Base-by-base conservation (phyloP, 768 basidiomycete species). In the Lactifluus volemus region DNA sequence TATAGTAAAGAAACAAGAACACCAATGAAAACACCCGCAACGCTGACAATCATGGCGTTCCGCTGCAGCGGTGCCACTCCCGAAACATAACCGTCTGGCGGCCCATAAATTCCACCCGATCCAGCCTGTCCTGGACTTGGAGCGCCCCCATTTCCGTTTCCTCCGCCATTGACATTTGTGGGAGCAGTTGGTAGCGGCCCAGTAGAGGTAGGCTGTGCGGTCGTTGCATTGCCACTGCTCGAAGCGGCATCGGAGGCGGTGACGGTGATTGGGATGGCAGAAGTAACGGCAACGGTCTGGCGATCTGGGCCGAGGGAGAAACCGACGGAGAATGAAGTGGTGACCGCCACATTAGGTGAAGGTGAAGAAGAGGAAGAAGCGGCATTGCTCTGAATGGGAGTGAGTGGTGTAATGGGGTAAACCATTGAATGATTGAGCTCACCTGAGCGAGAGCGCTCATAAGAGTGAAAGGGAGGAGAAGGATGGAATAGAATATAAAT, bases 1-100 rank as follows among this genome's bases (percentile, higher is more conserved):
- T 65, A 68, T 30, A 56, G 51, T 39, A 68, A 38, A n/a, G 67
- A 51, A 47, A 65, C 44, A 7, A 58, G 44, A 12, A 44, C 60
- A 2, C 65, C 68, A 55, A 60, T 70, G 11, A 76, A 70, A n/a
- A 79, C 68, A 5, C 76, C 81, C n/a, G 74, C 73, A 5, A 79
- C 48, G 7, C 76, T 72, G 15, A 81, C 74, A 45, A 80, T 59
- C 14, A 79, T 61, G 5, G 77, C 73, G 61, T 80, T 81, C 64
- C 73, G 68, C 44, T 75, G 75, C 42, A 84, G 74, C 1, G 76
- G 72, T 2, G 74, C 66, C 7, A 82, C 88, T 12, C 77, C 79
- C 32, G 84, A 80, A 63, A 83, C 84, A 72, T 84, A 89, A 55
- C 76, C 71, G 67, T 90, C 87, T 50, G 78, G 76, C 50, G 88